These are phyloP conservation scores for Penicillium sp. DNA, from an alignment of 2,329 filamentous ascomycete species.

Conservation along the genomic window DNA sequence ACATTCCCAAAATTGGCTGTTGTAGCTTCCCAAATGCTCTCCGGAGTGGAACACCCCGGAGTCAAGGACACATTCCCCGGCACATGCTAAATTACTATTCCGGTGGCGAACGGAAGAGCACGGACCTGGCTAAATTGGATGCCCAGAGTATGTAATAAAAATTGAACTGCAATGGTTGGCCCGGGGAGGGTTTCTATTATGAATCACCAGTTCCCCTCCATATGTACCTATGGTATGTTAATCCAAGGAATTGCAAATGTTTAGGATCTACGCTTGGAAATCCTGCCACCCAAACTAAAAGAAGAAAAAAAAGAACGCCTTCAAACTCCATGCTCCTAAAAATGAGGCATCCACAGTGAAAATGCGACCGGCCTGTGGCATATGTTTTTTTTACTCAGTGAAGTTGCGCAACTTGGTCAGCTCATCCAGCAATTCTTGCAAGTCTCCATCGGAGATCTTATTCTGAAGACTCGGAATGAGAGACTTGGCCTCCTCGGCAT, in stretches of 20 bases:
- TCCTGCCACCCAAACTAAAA: background rate
- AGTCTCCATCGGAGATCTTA: slow-evolving; percentile 86
- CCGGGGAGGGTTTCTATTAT: slow-evolving; percentile 3
- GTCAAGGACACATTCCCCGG: slow-evolving; percentile 10
- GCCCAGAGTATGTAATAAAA: background rate
- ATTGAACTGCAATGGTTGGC: slow-evolving; percentile 1
- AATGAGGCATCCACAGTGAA: slow-evolving; percentile 3
- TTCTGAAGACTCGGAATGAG: slow-evolving; percentile 83
- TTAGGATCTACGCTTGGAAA: background rate
- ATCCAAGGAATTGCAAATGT: background rate
- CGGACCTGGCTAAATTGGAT: background rate
- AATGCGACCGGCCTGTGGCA: background rate
- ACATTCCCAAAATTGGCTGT: background rate
- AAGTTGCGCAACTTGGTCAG: slow-evolving; percentile 72
- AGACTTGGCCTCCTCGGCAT: slow-evolving; percentile 92
- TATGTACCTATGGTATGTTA: background rate
- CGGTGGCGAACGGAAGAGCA: slow-evolving; percentile 10
- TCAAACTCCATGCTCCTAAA: slow-evolving; percentile 29
- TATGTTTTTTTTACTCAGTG: slow-evolving; percentile 34
- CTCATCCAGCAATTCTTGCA: slow-evolving; percentile 86
- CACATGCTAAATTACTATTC: slow-evolving; percentile 14
- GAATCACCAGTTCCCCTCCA: slow-evolving; percentile 5
- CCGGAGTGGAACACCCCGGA: slow-evolving; percentile 15
- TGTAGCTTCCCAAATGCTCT: background rate
- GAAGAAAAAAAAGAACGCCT: slow-evolving; percentile 10